Evolutionary conservation across 768 basidiomycete genomes (phyloP).

Genomic region (Podaxis rugospora): DNA sequence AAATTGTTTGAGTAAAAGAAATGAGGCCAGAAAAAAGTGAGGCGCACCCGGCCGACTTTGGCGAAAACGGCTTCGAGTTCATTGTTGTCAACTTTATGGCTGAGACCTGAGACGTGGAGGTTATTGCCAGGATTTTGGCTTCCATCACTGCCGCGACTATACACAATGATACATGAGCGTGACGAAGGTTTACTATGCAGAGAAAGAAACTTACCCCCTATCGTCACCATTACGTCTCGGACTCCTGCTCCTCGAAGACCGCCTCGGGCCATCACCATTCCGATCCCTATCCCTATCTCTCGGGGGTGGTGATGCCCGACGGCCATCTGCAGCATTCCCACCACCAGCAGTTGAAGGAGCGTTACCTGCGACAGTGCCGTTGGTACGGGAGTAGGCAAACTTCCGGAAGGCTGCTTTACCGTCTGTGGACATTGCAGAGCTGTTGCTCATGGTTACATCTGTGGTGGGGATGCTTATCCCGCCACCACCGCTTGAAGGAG

Average conservation of each 20-base stretch:
- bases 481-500: conserved; percentile 42
- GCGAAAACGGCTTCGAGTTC: conserved; percentile 86
- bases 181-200: conserved; percentile 16
- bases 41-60: conserved; percentile 61
- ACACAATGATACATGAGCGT: conserved; percentile 9
- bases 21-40: conserved; percentile 1
- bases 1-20: not conserved
- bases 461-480: conserved; percentile 71
- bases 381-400: not conserved
- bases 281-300: conserved; percentile 25
- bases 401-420: conserved; percentile 16
- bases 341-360: conserved; percentile 18
- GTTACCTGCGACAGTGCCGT: not conserved
- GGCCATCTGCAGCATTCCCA: conserved; percentile 45
- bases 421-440: conserved; percentile 43
- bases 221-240: conserved; percentile 50
- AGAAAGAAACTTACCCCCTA: conserved; percentile 45
- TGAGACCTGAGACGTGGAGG: conserved; percentile 56
- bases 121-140: conserved; percentile 68
- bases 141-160: conserved; percentile 39
- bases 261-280: conserved; percentile 49
- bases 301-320: conserved; percentile 38
- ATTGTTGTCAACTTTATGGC: conserved; percentile 64
- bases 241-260: conserved; percentile 78
- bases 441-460: conserved; percentile 37